Base-by-base conservation (phyloP, 1,284 basidiomycete genomes). In the Cutaneotrichosporon sp. region DNA sequence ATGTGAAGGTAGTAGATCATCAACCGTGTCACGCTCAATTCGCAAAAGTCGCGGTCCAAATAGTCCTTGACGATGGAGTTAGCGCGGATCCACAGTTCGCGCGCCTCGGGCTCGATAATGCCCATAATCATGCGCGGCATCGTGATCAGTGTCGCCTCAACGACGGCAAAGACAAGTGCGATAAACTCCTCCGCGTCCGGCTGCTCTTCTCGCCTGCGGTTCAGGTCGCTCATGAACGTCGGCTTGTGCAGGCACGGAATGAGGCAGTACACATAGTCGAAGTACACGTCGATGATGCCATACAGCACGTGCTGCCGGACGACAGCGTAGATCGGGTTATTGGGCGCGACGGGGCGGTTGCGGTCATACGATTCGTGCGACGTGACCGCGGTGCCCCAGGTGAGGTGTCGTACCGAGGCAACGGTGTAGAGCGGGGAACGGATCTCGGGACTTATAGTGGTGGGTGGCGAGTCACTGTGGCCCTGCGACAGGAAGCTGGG, bases 241-340 rank as follows among this genome's bases (percentile, higher is more conserved):
- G 87, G 87, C 33, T 68, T 67, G 57, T 74, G 74, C 14, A 75
- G 54, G 34, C 57, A 62, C 5, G 88, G 89, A 8, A 86, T 88
- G 43, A 90, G 61, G 26, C 87, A 86, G 70, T 90, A 89, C 41
- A 90, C 85, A 67, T 88, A 90, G 71, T 90, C 88, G 68, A 90
- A 90, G 76, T 88, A 91, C 20, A 90, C 80, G 27, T 84, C 81
- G 59, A 90, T 84, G 61, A 90, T 86, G 56, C 58, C 64, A 32
- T 59, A 54, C 10, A 74, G 59, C 14, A 68, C 41, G 3, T 59
- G 56, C 8, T 72, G 60, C 1, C 71, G 69, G 3, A 75, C 48
- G 33, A 74, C 49, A 14, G 59, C 53, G 33, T 75, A 72, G 39
- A 75, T 51, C 0, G 71, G 68, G 42, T 73, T 75, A n/a, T n/a